phyloP scores from a whole-genome alignment of 2,329 filamentous ascomycete genomes.

The Cryphonectria naterciae region DNA sequence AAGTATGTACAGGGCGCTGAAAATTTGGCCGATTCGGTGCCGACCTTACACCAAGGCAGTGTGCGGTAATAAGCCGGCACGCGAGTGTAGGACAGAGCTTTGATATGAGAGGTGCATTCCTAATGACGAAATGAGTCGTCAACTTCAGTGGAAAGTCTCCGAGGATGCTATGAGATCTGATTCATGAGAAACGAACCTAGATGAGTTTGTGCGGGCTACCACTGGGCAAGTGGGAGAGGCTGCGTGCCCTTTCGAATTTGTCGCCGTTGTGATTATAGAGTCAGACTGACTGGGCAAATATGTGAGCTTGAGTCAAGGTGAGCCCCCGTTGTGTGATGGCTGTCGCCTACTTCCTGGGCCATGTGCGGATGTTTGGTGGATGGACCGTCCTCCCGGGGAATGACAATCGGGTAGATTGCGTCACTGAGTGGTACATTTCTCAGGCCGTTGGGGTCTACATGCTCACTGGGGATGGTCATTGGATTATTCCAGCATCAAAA shows the following conservation, averaged over 20 bases:
- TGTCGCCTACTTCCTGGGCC: background rate
- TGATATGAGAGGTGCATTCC: background rate
- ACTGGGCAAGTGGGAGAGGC: background rate
- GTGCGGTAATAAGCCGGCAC: background rate
- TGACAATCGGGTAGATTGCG: background rate
- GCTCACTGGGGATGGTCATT: background rate
- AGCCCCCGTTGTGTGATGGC: background rate
- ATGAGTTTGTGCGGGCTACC: background rate
- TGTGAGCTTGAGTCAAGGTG: background rate
- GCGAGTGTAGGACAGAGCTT: background rate
- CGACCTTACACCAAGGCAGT: background rate
- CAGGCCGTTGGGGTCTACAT: background rate
- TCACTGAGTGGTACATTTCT: background rate
- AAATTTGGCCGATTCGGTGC: slow-evolving; percentile 10
- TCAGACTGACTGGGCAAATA: background rate
- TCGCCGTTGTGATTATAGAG: background rate
- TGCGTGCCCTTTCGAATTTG: background rate
- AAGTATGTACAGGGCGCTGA: background rate
- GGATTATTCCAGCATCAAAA: background rate
- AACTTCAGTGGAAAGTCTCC: background rate
- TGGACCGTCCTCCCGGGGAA: background rate
- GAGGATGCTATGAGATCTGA: background rate
- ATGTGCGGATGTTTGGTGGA: background rate
- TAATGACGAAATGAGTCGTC: background rate
- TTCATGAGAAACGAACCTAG: background rate